Conservation (phyloP, 2,329 filamentous ascomycete species). For the Helotiales sp. region DNA sequence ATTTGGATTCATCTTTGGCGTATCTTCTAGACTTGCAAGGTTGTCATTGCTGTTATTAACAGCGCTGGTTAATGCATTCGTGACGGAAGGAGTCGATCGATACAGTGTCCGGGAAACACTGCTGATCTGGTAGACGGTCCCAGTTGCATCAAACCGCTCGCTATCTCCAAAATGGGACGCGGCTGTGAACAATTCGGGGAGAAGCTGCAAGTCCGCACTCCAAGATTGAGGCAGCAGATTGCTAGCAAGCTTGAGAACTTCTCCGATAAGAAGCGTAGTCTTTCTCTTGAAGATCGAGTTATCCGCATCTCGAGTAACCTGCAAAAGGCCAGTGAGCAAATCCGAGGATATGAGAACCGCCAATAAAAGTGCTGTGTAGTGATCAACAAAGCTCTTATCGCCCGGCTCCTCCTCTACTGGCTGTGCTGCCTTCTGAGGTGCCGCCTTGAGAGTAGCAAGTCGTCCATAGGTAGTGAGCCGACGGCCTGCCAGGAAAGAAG, state of each 20-base stretch:
- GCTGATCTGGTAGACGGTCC: constrained; percentile 96
- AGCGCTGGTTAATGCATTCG: constrained; percentile 33
- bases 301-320: constrained; percentile 70
- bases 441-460: constrained; percentile 79
- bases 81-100: constrained; percentile 65
- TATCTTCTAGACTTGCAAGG: constrained; percentile 59
- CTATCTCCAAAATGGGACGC: constrained; percentile 75
- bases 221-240: constrained; percentile 80
- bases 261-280: constrained; percentile 86
- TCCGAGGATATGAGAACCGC: constrained; percentile 85
- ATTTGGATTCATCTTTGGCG: constrained; percentile 56
- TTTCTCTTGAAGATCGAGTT: constrained; percentile 80
- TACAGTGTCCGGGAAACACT: constrained; percentile 94
- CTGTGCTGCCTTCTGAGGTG: constrained; percentile 53
- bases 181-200: constrained; percentile 82
- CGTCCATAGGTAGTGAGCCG: constrained; percentile 95
- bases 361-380: constrained; percentile 88
- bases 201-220: constrained; percentile 83
- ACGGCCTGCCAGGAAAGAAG: constrained; percentile 90
- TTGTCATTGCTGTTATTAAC: constrained; percentile 50
- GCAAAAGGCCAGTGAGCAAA: constrained; percentile 65
- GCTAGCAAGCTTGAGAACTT: constrained; percentile 87
- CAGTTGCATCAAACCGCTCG: constrained; percentile 78
- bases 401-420: constrained; percentile 68
- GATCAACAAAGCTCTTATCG: constrained; percentile 86